Base-by-base conservation (phyloP, 176 grass and related monocot species). In the Musa troglodytarum region DNA sequence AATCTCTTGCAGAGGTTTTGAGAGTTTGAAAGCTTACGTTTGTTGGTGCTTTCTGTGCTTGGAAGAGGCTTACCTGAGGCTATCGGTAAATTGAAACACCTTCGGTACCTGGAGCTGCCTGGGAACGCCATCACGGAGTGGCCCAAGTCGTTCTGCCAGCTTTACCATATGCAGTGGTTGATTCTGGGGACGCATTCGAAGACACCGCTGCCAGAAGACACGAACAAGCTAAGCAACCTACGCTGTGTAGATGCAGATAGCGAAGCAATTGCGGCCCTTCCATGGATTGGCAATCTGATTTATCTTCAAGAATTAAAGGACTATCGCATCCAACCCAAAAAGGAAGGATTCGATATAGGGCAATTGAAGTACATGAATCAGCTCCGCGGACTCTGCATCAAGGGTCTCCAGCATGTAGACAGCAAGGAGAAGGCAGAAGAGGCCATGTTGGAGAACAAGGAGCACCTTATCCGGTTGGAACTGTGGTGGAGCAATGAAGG, bases 231-330 rank as follows among this genome's bases (percentile, higher is more conserved):
- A 26, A 25, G 72, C 25, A 81, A 34, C 53, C 50, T 86, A 8
- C n/a, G 52, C n/a, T 80, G 92, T 82, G 79, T 96, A 59, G 76
- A 82, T 61, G 79, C 50, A 72, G 77, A 67, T 63, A 78, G 54
- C 76, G 74, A 69, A 58, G 25, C 88, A 55, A 26, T 84, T 17
- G 76, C 70, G 23, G 78, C 71, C 22, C 72, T 89, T 87, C 57
- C 61, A 57, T 70, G 84, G 66, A 89, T 92, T 69, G 92, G 88
- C 69, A 71, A 63, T 65, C 82, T 96, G 57, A 83, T 65, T 69
- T 85, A 53, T 70, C 88, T 96, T 51, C 92, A 91, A 61, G 82
- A 85, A 76, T 68, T 96, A 80, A 82, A 87, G 69, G 83, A 96
- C 63, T 92, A 43, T 43, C 34, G 34, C 34, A 43, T 43, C 89